Evolutionary conservation across 441 rosid species (phyloP), one percentile per base, ranked within the genome.

Genomic region (Pelargonium citronellum): DNA sequence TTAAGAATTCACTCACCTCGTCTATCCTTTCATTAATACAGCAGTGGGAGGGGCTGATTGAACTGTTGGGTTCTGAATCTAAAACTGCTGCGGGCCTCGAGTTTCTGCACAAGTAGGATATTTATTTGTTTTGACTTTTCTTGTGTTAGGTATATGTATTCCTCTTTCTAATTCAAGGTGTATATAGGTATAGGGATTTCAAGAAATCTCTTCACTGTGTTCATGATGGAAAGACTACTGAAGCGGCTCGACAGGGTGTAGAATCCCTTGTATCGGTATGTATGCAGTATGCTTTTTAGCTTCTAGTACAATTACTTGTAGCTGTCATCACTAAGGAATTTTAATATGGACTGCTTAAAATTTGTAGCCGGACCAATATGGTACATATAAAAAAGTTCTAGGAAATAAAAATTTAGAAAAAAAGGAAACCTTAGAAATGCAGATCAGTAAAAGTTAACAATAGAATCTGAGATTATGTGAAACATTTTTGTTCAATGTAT

Each of bases 11-110:
- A 53, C 44, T 64, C 30, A 57, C 1, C 37, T 51, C 37, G 30
- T 47, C 46, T 69, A 10, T 69, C 17, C 58, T 69, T 61, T 70
- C 67, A 30, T 63, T 65, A 67, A 67, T 58, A 66, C 90, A 95
- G 99, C 95, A 89, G 90, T 95, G 99, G 99, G 99, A 90, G 81
- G 97, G 97, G 47, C 81, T 95, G 44, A 82, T 90, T 71, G 92
- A 86, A 69, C 79, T 95, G 84, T 76, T 95, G 81, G 92, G 91
- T 72, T 87, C 95, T 1, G 94, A 92, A 75, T 84, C 91, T 30
- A 83, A 83, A 80, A 73, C 85, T 73, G 87, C 88, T 69, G 96
- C 96, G 11, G 96, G 96, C 74, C 94, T 95, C 53, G 92, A 90
- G 76, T 95, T 95, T 84, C 86, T 95, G 71, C 87, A 86, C 87